Percentiles rank a stretch among this genome's conserved stretches.
These are phyloP conservation scores for Penicillium macrosclerotiorum DNA, from an alignment of 495 filamentous ascomycete genomes.

Conservation along the genomic window DNA sequence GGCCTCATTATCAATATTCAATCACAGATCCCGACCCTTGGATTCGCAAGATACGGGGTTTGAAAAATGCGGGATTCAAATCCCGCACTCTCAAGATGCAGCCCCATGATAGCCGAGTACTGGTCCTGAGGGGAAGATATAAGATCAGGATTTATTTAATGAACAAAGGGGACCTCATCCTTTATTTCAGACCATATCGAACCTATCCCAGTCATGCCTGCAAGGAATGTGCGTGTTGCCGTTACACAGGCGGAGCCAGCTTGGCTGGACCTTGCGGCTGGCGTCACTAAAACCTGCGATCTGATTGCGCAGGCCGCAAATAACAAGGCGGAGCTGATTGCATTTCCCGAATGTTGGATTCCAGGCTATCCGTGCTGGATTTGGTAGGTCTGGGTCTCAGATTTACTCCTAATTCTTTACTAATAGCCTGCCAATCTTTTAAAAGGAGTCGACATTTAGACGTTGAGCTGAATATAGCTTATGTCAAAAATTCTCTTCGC, in stretches of 20 bases:
- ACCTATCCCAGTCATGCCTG: no score
- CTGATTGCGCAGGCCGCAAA: constrained; percentile 53
- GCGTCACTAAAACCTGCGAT: constrained; percentile 48
- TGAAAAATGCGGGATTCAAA: no score
- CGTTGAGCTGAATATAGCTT: constrained; percentile 36
- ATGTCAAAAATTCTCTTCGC: constrained; percentile 51
- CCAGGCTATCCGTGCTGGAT: constrained; percentile 42
- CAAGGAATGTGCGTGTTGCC: constrained; percentile 46
- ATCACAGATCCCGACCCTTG: no score
- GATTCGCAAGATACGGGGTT: no score
- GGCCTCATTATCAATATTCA: no score
- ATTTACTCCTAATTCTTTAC: neutral
- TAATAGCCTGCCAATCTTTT: neutral
- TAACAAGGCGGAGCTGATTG: constrained; percentile 45
- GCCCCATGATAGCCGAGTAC: no score
- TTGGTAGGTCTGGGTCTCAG: constrained; percentile 44
- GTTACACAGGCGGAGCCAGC: constrained; percentile 52
- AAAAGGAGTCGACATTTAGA: constrained; percentile 46
- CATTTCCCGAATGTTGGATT: constrained; percentile 48
- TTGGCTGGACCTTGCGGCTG: constrained; percentile 51
- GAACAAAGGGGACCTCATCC: no score
- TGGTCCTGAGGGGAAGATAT: no score
- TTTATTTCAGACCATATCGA: no score
- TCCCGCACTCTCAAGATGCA: no score
- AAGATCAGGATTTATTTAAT: no score